A percentile compares a stretch with the other conserved stretches of the same genome.
phyloP scores from a whole-genome alignment of 371 early-diverging fungal species.

The Rhizoclosmatium hyalinum region DNA sequence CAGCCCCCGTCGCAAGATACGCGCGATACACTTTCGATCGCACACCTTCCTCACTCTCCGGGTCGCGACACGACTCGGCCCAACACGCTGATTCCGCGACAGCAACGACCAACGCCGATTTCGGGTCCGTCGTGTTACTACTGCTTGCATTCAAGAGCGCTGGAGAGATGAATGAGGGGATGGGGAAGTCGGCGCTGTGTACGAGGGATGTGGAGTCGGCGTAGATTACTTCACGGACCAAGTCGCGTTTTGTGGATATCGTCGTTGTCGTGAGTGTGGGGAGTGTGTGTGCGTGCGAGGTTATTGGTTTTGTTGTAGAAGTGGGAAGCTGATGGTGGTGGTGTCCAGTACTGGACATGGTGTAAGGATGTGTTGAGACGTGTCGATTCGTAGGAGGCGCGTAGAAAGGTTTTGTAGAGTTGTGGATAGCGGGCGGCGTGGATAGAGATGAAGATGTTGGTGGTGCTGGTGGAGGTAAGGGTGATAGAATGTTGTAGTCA shows the following conservation, averaged over 20 bases:
- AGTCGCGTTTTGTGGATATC: neutral
- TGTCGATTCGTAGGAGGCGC: no score
- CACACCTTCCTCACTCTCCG: neutral
- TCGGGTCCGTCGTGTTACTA: neutral
- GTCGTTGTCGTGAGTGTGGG: no score
- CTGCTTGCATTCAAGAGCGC: neutral
- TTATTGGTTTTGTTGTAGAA: no score
- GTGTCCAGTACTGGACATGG: no score
- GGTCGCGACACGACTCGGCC: neutral
- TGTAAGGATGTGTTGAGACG: no score
- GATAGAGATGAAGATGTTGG: neutral
- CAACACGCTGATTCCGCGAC: neutral
- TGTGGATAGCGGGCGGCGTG: neutral
- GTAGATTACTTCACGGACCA: constrained; percentile 9
- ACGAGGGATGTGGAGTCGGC: constrained; percentile 8
- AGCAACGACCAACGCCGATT: neutral
- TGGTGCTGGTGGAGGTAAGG: neutral
- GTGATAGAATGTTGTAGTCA: no score
- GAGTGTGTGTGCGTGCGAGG: no score
- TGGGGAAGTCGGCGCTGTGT: neutral
- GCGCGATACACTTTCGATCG: neutral
- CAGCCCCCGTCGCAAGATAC: neutral
- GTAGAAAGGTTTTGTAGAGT: no score
- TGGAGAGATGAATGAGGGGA: no score
- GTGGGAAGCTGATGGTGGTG: no score